Percentiles rank a stretch among this genome's conserved stretches.
phyloP scores from a whole-genome alignment of 768 basidiomycete genomes.

The Dioszegia crocea region DNA sequence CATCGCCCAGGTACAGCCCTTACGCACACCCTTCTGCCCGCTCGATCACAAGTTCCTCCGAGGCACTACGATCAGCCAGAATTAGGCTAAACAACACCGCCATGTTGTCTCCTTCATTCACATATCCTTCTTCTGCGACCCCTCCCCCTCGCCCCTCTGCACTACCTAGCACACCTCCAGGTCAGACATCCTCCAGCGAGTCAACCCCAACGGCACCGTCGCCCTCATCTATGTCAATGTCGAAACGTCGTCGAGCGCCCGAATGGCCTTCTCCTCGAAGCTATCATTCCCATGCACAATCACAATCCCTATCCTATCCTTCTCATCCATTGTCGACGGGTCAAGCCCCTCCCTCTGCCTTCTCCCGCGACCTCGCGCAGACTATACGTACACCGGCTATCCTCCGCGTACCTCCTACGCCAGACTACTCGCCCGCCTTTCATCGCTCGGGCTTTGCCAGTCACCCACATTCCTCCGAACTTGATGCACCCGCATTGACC shows the following conservation, averaged over 20 bases:
- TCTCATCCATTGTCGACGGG: too few relatives aligned
- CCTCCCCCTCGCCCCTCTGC: background rate
- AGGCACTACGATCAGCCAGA: background rate
- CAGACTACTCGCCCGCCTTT: constrained; percentile 13
- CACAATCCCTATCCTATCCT: background rate
- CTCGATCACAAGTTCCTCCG: background rate
- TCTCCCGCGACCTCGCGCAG: constrained; percentile 4
- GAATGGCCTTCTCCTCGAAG: constrained; percentile 15
- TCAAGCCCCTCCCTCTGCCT: background rate
- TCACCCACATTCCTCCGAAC: background rate
- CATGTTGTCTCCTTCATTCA: background rate
- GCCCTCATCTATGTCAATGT: constrained; percentile 13
- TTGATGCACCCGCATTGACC: background rate
- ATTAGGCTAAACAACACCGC: background rate
- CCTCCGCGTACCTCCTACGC: constrained; percentile 10
- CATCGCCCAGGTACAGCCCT: constrained; percentile 4
- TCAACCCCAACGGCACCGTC: constrained; percentile 8
- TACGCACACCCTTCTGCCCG: background rate
- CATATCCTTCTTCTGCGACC: background rate
- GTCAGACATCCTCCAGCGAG: background rate
- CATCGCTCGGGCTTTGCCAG: constrained; percentile 9
- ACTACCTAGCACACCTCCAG: constrained; percentile 5
- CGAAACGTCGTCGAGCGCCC: constrained; percentile 18
- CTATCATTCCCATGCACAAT: background rate
- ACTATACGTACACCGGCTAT: constrained; percentile 10